Evolutionary conservation across 305 asterid species (phyloP), one percentile per base, ranked within the genome.

Genomic region (Fraxinus paxiana): DNA sequence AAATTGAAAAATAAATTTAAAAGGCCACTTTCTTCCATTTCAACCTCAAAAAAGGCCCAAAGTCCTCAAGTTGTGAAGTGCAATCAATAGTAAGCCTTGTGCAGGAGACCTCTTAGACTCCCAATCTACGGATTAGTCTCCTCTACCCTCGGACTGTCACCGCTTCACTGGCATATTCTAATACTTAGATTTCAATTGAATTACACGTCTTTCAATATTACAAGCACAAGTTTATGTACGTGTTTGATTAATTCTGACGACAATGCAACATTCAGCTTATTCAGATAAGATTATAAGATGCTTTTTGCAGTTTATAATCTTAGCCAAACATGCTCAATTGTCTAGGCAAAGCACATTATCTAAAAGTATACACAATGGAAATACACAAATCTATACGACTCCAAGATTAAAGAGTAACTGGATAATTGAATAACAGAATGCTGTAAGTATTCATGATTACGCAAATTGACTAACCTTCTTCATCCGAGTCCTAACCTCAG

Each of bases 401-500:
- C 13, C 9, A 38, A 3, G 61, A 61, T 6, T 17, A 65, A 34
- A 65, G 71, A 37, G 0, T 20, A 3, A 38, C 78, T 15, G 38
- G 34, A 48, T 6, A 71, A 28, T 70, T 33, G 78, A 2, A 65
- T 17, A 2, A 6, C 71, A 31, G 17, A 78, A 51, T 26, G 34
- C 30, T 51, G 1, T 5, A 78, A 73, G 0, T 26, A 67, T 67
- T 28, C 73, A 10, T 26, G 17, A 26, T 28, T 13, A 22, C 15
- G 15, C 5, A 20, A 26, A 12, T 8, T 17, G 67, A 74, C 81
- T 67, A 63, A 92, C 99, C 93, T 93, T 96, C 89, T 88, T 96
- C 97, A 96, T 96, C 35, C 99, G 90, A 82, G 99, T 96, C 85
- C 84, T 90, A 59, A 91, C 70, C 81, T 96, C 99, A 65, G 99